Percentiles rank a stretch among this genome's conserved stretches.
phyloP scores from a whole-genome alignment of 2,329 filamentous ascomycete species.

The Thermomyces lanuginosus region DNA sequence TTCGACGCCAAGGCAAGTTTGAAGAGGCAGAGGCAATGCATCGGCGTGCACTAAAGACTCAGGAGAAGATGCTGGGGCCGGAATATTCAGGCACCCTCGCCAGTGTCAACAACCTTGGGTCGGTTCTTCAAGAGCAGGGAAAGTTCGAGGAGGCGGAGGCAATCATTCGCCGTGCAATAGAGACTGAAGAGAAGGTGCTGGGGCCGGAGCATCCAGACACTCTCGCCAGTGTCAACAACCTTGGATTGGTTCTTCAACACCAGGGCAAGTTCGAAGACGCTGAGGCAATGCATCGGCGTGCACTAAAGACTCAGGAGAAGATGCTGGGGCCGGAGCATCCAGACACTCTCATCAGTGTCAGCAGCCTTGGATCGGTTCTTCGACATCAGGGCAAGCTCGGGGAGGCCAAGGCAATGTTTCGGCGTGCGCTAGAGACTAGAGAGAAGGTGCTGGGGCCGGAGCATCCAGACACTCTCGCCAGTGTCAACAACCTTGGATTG shows the following conservation, averaged over 20 bases:
- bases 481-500: constrained; percentile 7
- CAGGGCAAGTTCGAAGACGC: constrained; percentile 1
- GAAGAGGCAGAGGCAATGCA: constrained; percentile 1
- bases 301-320: constrained; percentile 2
- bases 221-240: constrained; percentile 8
- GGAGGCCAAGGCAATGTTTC: background rate
- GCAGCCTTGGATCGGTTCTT: constrained; percentile 4
- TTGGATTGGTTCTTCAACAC: background rate
- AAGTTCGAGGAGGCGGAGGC: background rate
- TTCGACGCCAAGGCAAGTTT: background rate
- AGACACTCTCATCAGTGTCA: constrained; percentile 8
- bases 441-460: constrained; percentile 6
- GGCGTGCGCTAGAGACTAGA: constrained; percentile 2
- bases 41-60: constrained; percentile 2
- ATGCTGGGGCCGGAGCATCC: constrained; percentile 8
- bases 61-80: constrained; percentile 5
- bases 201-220: constrained; percentile 9
- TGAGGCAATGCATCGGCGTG: constrained; percentile 1
- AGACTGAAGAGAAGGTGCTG: constrained; percentile 3
- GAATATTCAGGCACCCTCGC: constrained; percentile 9
- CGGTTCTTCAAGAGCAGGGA: background rate
- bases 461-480: constrained; percentile 9
- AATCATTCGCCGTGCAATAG: constrained; percentile 2
- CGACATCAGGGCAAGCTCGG: background rate
- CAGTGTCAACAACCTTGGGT: constrained; percentile 7